phyloP scores from a whole-genome alignment of 306 rosid species.

The Adenanthera pavonina region DNA sequence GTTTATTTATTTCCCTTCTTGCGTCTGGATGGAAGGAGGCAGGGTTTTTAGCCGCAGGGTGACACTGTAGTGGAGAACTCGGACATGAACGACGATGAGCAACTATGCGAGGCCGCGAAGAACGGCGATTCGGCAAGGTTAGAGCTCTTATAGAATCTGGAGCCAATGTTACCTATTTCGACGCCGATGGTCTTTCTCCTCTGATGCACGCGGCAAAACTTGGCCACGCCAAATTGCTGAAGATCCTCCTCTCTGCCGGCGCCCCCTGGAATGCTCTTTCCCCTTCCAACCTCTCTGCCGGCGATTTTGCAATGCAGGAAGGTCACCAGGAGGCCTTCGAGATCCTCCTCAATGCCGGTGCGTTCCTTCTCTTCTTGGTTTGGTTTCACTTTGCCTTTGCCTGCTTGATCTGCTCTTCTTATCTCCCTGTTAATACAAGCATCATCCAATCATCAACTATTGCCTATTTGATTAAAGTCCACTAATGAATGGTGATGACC shows the following conservation, averaged over 20 bases:
- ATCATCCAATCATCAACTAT: not conserved
- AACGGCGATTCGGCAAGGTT: constrained; percentile 60
- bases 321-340: constrained; percentile 72
- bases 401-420: not conserved
- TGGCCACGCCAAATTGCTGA: constrained; percentile 66
- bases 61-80: not conserved
- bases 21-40: too few relatives aligned
- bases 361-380: not conserved
- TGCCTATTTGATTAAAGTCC: not conserved
- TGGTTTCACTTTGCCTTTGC: not conserved
- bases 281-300: constrained; percentile 77
- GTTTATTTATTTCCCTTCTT: too few relatives aligned
- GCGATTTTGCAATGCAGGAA: constrained; percentile 74
- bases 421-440: not conserved
- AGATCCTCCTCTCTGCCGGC: constrained; percentile 72
- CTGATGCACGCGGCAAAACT: constrained; percentile 89
- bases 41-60: constrained; percentile 28
- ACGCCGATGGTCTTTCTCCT: constrained; percentile 75
- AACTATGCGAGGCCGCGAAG: constrained; percentile 74
- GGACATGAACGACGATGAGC: constrained; percentile 58
- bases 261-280: constrained; percentile 96
- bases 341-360: constrained; percentile 77
- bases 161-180: constrained; percentile 66
- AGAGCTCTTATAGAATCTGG: constrained; percentile 62
- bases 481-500: not conserved